Base-by-base conservation (phyloP, 1,284 basidiomycete genomes). In the Mrakiaceae sp. region DNA sequence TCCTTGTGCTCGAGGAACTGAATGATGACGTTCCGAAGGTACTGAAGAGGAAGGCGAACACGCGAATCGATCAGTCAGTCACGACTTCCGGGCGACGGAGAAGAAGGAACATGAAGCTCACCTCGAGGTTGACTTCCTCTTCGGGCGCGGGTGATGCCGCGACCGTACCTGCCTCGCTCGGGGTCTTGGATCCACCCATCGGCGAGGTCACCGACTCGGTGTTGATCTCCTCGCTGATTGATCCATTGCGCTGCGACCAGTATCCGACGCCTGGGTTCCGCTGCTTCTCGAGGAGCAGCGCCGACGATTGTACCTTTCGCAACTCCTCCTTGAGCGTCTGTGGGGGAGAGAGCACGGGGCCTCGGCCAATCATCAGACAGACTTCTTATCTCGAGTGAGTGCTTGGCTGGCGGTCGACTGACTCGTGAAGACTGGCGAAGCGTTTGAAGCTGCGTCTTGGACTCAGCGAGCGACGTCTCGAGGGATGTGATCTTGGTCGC, bases 221-320 rank as follows among this genome's bases (percentile, higher is more conserved):
- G 9, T 63, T 64, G 42, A 50, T 52, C 16, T 50, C 51, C 47
- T 60, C 58, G 67, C 64, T 58, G 60, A 67, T 39, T 66, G 63
- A 65, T 61, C 47, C 57, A 11, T 46, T 40, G 56, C 39, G 58
- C 56, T 53, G 5, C 6, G 84, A 82, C 90, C 90, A 95, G 74
- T 93, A 95, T 4, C 92, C 90, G 10, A 91, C 87, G n/a, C 92
- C 92, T 0, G 92, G 90, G 71, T 88, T 90, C 46, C 93, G 83
- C 71, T 92, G 88, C 59, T 84, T 82, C 72, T 96, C 93, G 43
- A 96, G 79, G n/a, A 95, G 76, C 5, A 90, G 86, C 47, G 87
- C 88, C 14, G 90, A 93, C 0, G 86, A 88, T 74, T 95, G 93
- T 1, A 97, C 85, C 74, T 96, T 96, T 57, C 90, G 85, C 64